These are phyloP conservation scores for Mycena capillaripes DNA, from an alignment of 768 basidiomycete genomes.

Conservation along the genomic window DNA sequence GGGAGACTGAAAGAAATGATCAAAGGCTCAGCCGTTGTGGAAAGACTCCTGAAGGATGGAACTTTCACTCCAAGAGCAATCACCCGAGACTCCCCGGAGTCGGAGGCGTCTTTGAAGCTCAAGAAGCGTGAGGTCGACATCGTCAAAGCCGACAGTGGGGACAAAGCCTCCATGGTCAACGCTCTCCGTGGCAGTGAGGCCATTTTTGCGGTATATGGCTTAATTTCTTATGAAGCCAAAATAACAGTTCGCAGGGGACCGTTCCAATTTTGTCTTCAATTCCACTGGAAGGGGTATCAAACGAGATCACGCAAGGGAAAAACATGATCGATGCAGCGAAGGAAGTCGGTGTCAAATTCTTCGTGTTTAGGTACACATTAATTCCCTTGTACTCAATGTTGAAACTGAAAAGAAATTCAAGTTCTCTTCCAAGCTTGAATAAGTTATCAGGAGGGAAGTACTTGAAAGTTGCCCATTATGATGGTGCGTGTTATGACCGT, in stretches of 20 bases:
- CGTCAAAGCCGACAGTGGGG: conserved; percentile 38
- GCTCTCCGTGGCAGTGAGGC: conserved; percentile 47
- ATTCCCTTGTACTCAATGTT: no score
- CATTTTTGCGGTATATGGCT: conserved; percentile 46
- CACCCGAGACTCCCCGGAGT: conserved; percentile 46
- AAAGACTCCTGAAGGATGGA: conserved; percentile 48
- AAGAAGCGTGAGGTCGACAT: conserved; percentile 37
- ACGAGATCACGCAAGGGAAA: conserved; percentile 38
- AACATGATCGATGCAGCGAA: conserved; percentile 44
- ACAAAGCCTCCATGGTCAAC: conserved; percentile 41
- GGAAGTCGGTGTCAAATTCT: conserved; percentile 40
- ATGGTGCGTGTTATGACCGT: conserved; percentile 22
- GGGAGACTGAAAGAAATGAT: no score
- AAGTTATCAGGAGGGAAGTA: conserved; percentile 27
- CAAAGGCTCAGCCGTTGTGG: conserved; percentile 44
- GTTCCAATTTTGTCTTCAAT: background rate
- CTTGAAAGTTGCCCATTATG: background rate
- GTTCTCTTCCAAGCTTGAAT: background rate
- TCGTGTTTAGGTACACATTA: conserved; percentile 34
- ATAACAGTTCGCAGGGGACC: background rate
- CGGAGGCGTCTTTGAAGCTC: conserved; percentile 42
- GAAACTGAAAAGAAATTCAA: background rate
- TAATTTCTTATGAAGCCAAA: background rate
- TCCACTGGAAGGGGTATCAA: background rate
- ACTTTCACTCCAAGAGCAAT: conserved; percentile 51